Evolutionary conservation across 2,329 filamentous ascomycete species (phyloP).

Genomic region (Myriosclerotinia scirpicola): DNA sequence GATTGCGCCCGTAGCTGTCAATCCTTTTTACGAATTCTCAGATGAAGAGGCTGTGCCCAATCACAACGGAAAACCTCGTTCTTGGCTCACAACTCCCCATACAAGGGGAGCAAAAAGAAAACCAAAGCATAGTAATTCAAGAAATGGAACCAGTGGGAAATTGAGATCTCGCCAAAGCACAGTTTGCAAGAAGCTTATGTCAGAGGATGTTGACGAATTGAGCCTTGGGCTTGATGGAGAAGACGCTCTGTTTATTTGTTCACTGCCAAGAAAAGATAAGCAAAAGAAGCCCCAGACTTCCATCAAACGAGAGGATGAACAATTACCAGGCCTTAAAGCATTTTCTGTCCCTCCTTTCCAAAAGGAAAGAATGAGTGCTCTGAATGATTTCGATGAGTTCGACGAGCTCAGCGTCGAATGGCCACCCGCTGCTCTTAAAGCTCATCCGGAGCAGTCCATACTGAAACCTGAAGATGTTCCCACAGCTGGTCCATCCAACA

Average conservation of each 20-base stretch:
- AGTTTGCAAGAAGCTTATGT: conserved; percentile 8
- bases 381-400: conserved; percentile 5
- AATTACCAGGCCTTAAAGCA: background rate
- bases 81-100: background rate
- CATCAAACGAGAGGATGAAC: background rate
- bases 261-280: conserved; percentile 23
- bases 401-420: conserved; percentile 22
- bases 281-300: background rate
- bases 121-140: background rate
- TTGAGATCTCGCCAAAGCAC: conserved; percentile 18
- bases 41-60: conserved; percentile 21
- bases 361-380: background rate
- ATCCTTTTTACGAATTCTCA: conserved; percentile 18
- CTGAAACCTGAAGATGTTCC: background rate
- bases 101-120: background rate
- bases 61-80: conserved; percentile 1
- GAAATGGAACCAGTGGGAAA: background rate
- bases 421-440: background rate
- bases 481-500: background rate
- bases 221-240: conserved; percentile 30
- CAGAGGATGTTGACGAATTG: conserved; percentile 37
- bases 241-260: conserved; percentile 33
- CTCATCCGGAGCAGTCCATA: background rate
- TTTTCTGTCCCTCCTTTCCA: background rate
- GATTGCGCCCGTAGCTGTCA: conserved; percentile 1